These are phyloP conservation scores for Penicillium psychrosexuale DNA, from an alignment of 2,329 filamentous ascomycete species.

Conservation along the genomic window DNA sequence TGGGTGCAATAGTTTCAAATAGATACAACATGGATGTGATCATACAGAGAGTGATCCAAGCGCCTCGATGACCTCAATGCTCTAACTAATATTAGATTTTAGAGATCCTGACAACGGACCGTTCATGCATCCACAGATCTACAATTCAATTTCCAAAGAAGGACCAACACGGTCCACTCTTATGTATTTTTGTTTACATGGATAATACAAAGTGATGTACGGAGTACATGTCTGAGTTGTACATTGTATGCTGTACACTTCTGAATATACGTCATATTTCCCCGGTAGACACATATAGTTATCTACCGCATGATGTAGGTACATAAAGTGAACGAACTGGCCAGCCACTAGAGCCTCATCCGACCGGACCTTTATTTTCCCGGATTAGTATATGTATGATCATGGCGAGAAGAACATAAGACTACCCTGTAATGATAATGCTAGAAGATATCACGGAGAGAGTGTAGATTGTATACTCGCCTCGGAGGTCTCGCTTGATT, in stretches of 20 bases:
- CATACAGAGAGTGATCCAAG: background rate
- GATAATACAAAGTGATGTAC: too few species aligned
- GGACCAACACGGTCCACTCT: background rate
- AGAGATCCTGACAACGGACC: background rate
- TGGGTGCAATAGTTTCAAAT: constrained; percentile 27
- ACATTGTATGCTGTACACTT: background rate
- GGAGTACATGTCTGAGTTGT: background rate
- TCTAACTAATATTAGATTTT: constrained; percentile 1
- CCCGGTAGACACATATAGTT: too few species aligned
- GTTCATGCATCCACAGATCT: background rate
- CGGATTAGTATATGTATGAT: background rate
- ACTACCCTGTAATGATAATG: background rate
- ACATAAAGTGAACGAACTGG: too few species aligned
- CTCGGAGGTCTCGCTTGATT: background rate
- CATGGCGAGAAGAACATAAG: background rate
- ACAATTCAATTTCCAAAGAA: background rate
- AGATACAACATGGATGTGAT: background rate
- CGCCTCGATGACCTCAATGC: background rate
- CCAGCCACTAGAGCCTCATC: background rate
- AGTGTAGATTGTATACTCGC: background rate
- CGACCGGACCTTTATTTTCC: background rate
- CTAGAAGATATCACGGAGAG: background rate
- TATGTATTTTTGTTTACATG: background rate
- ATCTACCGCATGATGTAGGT: too few species aligned
- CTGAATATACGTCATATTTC: background rate